Evolutionary conservation across 208 protist genomes (phyloP).

Genomic region (Leishmania tarentolae): DNA sequence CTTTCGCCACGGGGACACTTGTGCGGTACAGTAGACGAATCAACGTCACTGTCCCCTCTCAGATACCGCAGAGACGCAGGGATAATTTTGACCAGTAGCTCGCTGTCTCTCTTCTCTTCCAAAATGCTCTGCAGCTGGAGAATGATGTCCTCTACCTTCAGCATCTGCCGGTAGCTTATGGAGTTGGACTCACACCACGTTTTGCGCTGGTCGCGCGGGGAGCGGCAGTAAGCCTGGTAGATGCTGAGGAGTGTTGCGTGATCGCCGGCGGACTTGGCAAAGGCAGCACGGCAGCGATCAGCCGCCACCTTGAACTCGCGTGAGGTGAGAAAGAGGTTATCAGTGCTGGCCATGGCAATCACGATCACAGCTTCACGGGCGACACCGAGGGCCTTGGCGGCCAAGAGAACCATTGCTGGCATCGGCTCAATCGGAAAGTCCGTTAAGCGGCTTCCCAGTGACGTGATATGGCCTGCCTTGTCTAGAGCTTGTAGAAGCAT

Average conservation of each 20-base stretch:
- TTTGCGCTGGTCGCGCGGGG: slow-evolving; percentile 63
- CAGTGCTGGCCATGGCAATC: slow-evolving; percentile 92
- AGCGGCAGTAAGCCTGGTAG: slow-evolving; percentile 75
- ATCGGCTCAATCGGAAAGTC: slow-evolving; percentile 99
- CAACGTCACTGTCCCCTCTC: background rate
- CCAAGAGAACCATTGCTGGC: slow-evolving; percentile 96
- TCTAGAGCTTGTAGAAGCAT: slow-evolving; percentile 95
- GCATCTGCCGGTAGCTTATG: slow-evolving; percentile 82
- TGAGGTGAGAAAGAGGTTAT: slow-evolving; percentile 85
- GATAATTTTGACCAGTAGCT: slow-evolving; percentile 49
- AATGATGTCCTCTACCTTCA: slow-evolving; percentile 86
- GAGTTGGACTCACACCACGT: slow-evolving; percentile 85
- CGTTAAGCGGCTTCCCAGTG: slow-evolving; percentile 94
- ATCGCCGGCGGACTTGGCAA: slow-evolving; percentile 83
- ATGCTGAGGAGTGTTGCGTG: slow-evolving; percentile 86
- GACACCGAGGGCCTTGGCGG: slow-evolving; percentile 93
- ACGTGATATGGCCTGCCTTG: slow-evolving; percentile 73
- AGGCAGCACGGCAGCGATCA: slow-evolving; percentile 71
- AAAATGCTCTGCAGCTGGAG: slow-evolving; percentile 76
- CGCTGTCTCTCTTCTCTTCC: slow-evolving; percentile 55
- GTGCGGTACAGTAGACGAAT: slow-evolving; percentile 9
- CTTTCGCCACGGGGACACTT: slow-evolving; percentile 8
- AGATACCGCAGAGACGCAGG: slow-evolving; percentile 29
- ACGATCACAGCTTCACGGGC: slow-evolving; percentile 94
- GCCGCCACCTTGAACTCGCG: slow-evolving; percentile 72